phyloP scores from a whole-genome alignment of 1,284 basidiomycete species.

The Ganoderma resinaceum region DNA sequence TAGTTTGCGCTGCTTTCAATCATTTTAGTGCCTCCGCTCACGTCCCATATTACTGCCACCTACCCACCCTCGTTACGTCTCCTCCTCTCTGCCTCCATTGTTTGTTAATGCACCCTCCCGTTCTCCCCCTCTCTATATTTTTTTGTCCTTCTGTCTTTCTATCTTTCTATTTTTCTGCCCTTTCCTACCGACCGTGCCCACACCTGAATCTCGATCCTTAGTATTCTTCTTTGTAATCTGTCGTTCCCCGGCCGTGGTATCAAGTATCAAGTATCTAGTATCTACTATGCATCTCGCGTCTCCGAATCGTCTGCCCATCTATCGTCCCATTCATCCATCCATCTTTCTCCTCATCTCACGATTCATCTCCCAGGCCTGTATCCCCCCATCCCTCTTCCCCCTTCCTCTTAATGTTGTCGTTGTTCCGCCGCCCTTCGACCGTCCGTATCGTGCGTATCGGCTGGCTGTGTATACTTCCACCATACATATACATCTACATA shows the following conservation, averaged over 20 bases:
- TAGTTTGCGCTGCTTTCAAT: constrained; percentile 2
- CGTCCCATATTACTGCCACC: background rate
- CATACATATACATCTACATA: background rate
- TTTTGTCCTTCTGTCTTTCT: background rate
- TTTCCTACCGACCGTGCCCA: background rate
- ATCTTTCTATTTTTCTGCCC: background rate
- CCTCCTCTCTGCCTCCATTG: background rate
- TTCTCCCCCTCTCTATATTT: too few species aligned
- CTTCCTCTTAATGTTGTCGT: background rate
- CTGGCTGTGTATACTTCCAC: background rate
- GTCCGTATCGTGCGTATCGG: background rate
- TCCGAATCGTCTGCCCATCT: too few species aligned
- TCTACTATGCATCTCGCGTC: background rate
- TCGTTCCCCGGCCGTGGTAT: background rate
- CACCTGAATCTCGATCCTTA: background rate
- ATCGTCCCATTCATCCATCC: too few species aligned
- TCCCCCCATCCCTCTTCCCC: background rate
- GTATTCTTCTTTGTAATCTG: background rate
- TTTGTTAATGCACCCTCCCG: background rate
- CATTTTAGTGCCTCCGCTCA: background rate
- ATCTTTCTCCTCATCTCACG: too few species aligned
- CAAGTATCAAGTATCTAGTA: background rate
- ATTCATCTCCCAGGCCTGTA: too few species aligned
- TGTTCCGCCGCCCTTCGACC: background rate
- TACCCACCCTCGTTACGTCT: background rate